A percentile compares a stretch with the other conserved stretches of the same genome.
These are phyloP conservation scores for Pythium insidiosum DNA, from an alignment of 352 stramenopile genomes.

Conservation along the genomic window DNA sequence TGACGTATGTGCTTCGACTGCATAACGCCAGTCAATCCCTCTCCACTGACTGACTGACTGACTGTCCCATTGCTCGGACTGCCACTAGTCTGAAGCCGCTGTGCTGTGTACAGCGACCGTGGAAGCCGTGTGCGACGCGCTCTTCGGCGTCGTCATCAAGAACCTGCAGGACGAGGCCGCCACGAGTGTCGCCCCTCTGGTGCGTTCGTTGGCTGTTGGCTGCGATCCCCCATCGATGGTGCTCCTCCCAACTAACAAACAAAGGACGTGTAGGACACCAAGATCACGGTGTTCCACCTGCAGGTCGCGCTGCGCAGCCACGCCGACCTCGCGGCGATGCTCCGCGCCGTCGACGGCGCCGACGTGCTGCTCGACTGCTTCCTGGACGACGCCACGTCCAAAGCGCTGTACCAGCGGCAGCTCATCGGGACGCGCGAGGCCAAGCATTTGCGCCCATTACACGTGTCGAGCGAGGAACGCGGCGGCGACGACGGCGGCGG, in stretches of 20 bases:
- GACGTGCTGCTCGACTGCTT: slow-evolving; percentile 36
- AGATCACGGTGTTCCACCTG: slow-evolving; percentile 42
- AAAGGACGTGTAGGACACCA: slow-evolving; percentile 28
- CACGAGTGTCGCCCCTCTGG: slow-evolving; percentile 17
- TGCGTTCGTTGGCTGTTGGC: too few relatives aligned
- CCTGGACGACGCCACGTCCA: slow-evolving; percentile 38
- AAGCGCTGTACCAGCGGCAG: slow-evolving; percentile 27
- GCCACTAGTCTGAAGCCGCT: slow-evolving; percentile 31
- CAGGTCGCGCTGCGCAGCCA: slow-evolving; percentile 43
- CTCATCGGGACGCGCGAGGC: slow-evolving; percentile 32
- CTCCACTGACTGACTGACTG: too few relatives aligned
- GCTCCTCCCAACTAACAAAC: too few relatives aligned
- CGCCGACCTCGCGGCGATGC: slow-evolving; percentile 24
- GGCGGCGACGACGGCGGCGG: too few relatives aligned
- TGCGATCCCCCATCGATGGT: too few relatives aligned
- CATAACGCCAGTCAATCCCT: background rate
- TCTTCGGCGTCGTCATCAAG: slow-evolving; percentile 40
- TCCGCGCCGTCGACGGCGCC: slow-evolving; percentile 25
- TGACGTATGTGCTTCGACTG: slow-evolving; percentile 18
- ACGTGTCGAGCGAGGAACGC: too few relatives aligned
- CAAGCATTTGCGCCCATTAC: slow-evolving; percentile 27
- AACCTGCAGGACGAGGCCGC: slow-evolving; percentile 24
- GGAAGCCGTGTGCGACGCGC: slow-evolving; percentile 40
- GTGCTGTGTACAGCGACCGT: slow-evolving; percentile 43
- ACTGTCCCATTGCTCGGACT: too few relatives aligned